Percentiles rank a stretch among this genome's conserved stretches.
Evolutionary conservation across 2,329 filamentous ascomycete species (phyloP).

Genomic region (Ciborinia camelliae): DNA sequence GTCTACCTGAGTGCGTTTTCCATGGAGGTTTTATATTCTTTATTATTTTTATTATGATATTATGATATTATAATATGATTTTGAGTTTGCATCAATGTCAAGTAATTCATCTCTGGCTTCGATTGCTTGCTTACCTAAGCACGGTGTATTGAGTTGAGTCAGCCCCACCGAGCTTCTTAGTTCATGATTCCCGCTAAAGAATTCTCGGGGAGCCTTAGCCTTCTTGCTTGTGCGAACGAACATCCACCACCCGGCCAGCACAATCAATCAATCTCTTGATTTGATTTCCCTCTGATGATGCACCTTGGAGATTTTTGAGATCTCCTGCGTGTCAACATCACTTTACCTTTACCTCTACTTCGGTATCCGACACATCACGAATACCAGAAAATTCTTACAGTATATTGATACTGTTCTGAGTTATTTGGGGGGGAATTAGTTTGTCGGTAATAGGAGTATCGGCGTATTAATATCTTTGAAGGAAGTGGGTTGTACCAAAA

Average conservation of each 20-base stretch:
- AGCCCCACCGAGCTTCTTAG: background rate
- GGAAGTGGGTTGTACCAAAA: constrained; percentile 19
- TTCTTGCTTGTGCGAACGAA: background rate
- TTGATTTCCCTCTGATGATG: constrained; percentile 7
- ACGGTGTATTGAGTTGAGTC: background rate
- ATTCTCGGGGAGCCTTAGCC: constrained; percentile 9
- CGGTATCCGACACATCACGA: background rate
- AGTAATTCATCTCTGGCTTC: background rate
- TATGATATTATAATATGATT: no score
- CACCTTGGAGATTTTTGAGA: constrained; percentile 8
- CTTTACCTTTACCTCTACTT: no score
- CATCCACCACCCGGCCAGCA: background rate
- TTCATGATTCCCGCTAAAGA: constrained; percentile 11
- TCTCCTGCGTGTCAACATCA: constrained; percentile 8
- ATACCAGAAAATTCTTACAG: background rate
- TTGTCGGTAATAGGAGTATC: constrained; percentile 16
- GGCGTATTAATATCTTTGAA: constrained; percentile 17
- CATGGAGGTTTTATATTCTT: no score
- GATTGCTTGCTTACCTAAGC: no score
- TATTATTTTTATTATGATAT: no score
- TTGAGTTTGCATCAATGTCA: no score
- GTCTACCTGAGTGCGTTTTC: no score
- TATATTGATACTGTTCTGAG: background rate
- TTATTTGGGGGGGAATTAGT: background rate
- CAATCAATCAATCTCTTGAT: constrained; percentile 12